Percentiles rank a stretch among this genome's conserved stretches.
phyloP scores from a whole-genome alignment of 2,329 filamentous ascomycete genomes.

The Clarireedia monteithiana region DNA sequence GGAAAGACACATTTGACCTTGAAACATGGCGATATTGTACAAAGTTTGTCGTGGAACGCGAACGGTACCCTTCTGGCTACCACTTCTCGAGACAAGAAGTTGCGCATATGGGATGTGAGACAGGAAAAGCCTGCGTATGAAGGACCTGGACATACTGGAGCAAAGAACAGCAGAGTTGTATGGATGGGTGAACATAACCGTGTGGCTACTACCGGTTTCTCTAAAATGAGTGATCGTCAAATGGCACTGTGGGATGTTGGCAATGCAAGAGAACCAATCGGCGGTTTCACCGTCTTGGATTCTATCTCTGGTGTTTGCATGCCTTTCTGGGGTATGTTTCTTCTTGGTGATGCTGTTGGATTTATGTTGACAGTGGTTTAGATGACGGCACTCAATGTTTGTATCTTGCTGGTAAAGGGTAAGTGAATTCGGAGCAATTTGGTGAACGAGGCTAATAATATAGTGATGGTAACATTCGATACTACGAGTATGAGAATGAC shows the following conservation, averaged over 20 bases:
- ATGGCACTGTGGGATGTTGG: constrained; percentile 93
- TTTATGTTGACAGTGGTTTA: constrained; percentile 25
- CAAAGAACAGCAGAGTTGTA: constrained; percentile 93
- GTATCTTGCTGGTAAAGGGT: constrained; percentile 96
- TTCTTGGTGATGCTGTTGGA: constrained; percentile 15
- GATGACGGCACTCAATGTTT: constrained; percentile 90
- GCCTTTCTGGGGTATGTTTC: constrained; percentile 81
- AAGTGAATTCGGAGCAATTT: constrained; percentile 33
- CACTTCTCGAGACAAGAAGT: constrained; percentile 95
- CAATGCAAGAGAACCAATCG: constrained; percentile 70
- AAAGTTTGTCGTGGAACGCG: constrained; percentile 93
- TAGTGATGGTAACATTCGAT: constrained; percentile 96
- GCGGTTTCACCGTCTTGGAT: constrained; percentile 83
- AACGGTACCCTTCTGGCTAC: constrained; percentile 81
- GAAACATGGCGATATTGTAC: constrained; percentile 85
- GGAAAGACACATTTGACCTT: constrained; percentile 68
- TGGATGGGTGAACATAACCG: constrained; percentile 98
- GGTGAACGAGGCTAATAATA: constrained; percentile 10
- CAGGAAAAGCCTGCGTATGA: constrained; percentile 86
- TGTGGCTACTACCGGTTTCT: constrained; percentile 94
- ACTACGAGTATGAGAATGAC: constrained; percentile 97
- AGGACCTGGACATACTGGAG: constrained; percentile 76
- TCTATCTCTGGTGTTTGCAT: constrained; percentile 97
- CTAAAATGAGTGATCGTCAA: constrained; percentile 95
- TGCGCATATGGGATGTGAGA: constrained; percentile 94